Base-by-base conservation (phyloP, 345 rosid genomes). In the Rhodamnia argentea region DNA sequence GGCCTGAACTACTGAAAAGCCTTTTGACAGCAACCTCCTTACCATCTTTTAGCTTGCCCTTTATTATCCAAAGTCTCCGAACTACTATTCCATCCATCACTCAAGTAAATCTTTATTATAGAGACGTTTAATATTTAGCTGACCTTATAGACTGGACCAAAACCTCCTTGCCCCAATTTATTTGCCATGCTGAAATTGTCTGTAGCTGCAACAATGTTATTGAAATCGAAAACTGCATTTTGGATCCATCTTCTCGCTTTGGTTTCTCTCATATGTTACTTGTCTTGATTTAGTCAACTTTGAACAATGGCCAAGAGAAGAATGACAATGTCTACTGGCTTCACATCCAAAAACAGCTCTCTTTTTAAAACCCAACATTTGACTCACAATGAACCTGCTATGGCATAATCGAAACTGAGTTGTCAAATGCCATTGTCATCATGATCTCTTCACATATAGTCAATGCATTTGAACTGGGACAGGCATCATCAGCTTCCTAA, bases 101-200 rank as follows among this genome's bases (percentile, higher is more conserved):
- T 2, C 1, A 20, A 6, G 47, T 16, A n/a, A 60, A 14, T 44
- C 47, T 44, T 50, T 52, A 52, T 11, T 27, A 81, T 23, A 70
- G 10, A 24, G 24, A 24, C 47, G 5, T 47, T 37, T 3, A 13
- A 27, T 1, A 50, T 26, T 58, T 16, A 29, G 22, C 14, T 59
- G 12, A 86, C 87, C 85, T 82, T 86, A 59, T 86, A 86, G 13
- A 86, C 85, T 2, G 44, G 62, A 12, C 86, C 83, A 10, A 85
- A 85, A n/a, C 53, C 86, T 4, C 86, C 86, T 23, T 55, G 53
- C 37, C 86, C 86, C 4, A 54, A 74, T 85, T 70, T 62, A 44
- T 84, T 84, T 47, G 82, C 55, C 16, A 60, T 26, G 2, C 52
- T 60, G 64, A 85, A 85, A n/a, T 85, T 51, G 54, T 54, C 10